phyloP scores from a whole-genome alignment of 257 asterid species.

The Echium plantagineum region DNA sequence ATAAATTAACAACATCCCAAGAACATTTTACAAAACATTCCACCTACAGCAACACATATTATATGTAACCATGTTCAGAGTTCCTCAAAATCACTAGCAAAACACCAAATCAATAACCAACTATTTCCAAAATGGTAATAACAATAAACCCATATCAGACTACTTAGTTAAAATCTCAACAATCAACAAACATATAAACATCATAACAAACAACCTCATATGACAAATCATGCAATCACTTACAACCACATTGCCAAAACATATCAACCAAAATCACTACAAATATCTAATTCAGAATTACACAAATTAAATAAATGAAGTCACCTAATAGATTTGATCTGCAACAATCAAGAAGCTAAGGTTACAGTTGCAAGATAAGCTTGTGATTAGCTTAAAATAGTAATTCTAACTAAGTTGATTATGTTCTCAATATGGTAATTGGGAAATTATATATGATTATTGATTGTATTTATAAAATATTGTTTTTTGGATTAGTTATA shows the following conservation, averaged over 20 bases:
- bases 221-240: background rate
- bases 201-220: background rate
- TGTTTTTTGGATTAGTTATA: background rate
- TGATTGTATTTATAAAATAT: background rate
- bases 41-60: background rate
- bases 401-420: background rate
- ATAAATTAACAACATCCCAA: background rate
- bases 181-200: background rate
- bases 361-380: background rate
- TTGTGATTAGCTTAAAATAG: background rate
- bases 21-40: background rate
- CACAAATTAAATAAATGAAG: background rate
- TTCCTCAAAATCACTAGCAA: background rate
- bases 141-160: background rate
- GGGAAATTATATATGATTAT: background rate
- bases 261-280: background rate
- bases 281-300: background rate
- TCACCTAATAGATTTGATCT: conserved; percentile 1
- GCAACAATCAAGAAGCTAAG: background rate
- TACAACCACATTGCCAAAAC: background rate
- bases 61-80: background rate
- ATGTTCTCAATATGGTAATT: background rate
- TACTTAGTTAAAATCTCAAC: background rate
- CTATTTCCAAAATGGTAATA: background rate
- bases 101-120: background rate